These are phyloP conservation scores for Epichloe coenophiala DNA, from an alignment of 2,329 filamentous ascomycete species.

Conservation along the genomic window DNA sequence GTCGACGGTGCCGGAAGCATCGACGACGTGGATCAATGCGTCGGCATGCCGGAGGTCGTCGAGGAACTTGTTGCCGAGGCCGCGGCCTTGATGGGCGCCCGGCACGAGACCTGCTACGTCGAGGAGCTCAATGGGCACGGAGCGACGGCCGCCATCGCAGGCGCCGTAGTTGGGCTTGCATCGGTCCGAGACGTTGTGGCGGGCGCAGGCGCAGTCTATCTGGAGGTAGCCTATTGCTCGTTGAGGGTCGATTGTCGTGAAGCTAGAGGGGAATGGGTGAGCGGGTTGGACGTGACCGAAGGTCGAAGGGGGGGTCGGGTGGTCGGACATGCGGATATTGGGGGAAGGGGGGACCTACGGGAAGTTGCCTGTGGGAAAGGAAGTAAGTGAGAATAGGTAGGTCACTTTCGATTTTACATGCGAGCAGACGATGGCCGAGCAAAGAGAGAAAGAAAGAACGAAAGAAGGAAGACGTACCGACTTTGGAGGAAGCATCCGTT, in stretches of 20 bases:
- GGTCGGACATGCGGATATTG: background rate
- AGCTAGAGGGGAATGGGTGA: slow-evolving; percentile 36
- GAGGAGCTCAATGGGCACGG: slow-evolving; percentile 90
- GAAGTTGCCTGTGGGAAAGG: slow-evolving; percentile 65
- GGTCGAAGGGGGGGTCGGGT: background rate
- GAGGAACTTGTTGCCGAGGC: slow-evolving; percentile 90
- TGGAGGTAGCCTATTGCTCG: slow-evolving; percentile 94
- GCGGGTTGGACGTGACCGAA: background rate
- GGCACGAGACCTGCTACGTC: slow-evolving; percentile 96
- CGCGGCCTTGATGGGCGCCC: slow-evolving; percentile 84
- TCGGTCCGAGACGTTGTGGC: slow-evolving; percentile 55
- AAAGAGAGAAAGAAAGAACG: slow-evolving; percentile 6
- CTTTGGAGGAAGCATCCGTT: slow-evolving; percentile 96
- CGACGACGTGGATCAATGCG: slow-evolving; percentile 91
- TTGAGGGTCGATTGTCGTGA: slow-evolving; percentile 97
- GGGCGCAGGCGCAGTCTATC: slow-evolving; percentile 82
- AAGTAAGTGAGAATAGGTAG: background rate
- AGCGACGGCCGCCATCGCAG: slow-evolving; percentile 71
- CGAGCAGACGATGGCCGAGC: background rate
- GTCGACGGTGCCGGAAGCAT: slow-evolving; percentile 89
- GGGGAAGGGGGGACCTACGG: slow-evolving; percentile 53
- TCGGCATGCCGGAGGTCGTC: slow-evolving; percentile 94
- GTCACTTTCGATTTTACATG: background rate
- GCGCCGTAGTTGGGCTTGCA: slow-evolving; percentile 94
- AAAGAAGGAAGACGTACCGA: slow-evolving; percentile 46